Evolutionary conservation across 2,329 filamentous ascomycete genomes (phyloP).

Genomic region (Dissoconium aciculare): DNA sequence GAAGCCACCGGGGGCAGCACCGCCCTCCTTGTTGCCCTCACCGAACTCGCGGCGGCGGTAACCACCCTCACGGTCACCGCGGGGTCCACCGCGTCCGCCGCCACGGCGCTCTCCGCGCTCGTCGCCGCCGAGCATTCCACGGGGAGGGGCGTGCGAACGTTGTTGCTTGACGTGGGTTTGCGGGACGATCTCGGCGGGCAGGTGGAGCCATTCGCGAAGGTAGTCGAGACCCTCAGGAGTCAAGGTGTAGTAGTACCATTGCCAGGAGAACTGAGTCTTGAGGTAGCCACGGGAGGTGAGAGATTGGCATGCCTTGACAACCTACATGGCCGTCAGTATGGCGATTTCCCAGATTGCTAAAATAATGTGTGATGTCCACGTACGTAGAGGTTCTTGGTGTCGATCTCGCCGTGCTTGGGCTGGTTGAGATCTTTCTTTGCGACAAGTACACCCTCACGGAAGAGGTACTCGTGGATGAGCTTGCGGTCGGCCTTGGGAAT

Average conservation of each 20-base stretch:
- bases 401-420: constrained; percentile 93
- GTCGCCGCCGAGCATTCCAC: constrained; percentile 86
- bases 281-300: constrained; percentile 95
- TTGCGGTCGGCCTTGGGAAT: constrained; percentile 99
- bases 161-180: constrained; percentile 99
- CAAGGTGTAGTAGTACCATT: constrained; percentile 99
- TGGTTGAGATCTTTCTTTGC: constrained; percentile 99
- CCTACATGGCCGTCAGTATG: constrained; percentile 25
- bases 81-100: constrained; percentile 64
- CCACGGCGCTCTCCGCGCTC: constrained; percentile 60
- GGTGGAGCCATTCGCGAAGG: constrained; percentile 99
- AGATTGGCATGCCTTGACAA: constrained; percentile 98
- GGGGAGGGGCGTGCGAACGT: constrained; percentile 93
- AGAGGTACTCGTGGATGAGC: constrained; percentile 99
- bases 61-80: constrained; percentile 58
- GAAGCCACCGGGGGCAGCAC: constrained; percentile 71
- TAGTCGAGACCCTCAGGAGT: constrained; percentile 99
- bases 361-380: constrained; percentile 12
- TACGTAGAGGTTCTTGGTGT: constrained; percentile 97
- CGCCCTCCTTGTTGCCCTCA: constrained; percentile 60
- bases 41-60: constrained; percentile 38
- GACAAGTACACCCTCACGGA: constrained; percentile 72
- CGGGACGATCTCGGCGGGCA: constrained; percentile 97
- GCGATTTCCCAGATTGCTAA: constrained; percentile 3
- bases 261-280: constrained; percentile 99